phyloP scores from a whole-genome alignment of 495 filamentous ascomycete species.

The Lichina pygmaea region DNA sequence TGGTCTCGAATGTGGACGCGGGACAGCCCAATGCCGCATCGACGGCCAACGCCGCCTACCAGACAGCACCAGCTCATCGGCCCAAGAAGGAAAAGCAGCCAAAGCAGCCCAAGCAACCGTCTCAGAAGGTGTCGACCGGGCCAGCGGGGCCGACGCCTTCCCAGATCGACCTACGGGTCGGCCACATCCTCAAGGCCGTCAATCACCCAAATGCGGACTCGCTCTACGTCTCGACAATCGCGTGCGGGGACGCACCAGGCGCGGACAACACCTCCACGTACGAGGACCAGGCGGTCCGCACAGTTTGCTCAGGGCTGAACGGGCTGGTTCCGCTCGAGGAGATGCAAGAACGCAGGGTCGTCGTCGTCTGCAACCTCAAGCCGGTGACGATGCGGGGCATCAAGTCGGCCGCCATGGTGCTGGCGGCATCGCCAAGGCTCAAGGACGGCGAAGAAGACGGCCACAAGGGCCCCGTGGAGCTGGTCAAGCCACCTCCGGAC shows the following conservation, averaged over 20 bases:
- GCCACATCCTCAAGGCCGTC: slow-evolving; percentile 84
- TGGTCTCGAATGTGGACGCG: slow-evolving; percentile 8
- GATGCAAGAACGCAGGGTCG: slow-evolving; percentile 88
- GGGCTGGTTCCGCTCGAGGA: slow-evolving; percentile 75
- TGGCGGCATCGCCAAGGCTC: slow-evolving; percentile 66
- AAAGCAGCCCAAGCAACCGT: slow-evolving; percentile 34
- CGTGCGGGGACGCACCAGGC: slow-evolving; percentile 67
- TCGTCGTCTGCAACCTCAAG: slow-evolving; percentile 91
- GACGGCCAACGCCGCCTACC: slow-evolving; percentile 4
- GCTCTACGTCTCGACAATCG: slow-evolving; percentile 88
- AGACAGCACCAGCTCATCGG: slow-evolving; percentile 6
- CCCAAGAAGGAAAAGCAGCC: slow-evolving; percentile 68
- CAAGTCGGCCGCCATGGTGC: slow-evolving; percentile 85
- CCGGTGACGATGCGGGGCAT: slow-evolving; percentile 96
- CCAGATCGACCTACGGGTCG: slow-evolving; percentile 81
- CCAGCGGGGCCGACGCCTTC: slow-evolving; percentile 47
- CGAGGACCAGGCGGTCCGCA: slow-evolving; percentile 69
- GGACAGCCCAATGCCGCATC: slow-evolving; percentile 16
- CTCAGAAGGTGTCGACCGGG: slow-evolving; percentile 29
- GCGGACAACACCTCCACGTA: slow-evolving; percentile 51
- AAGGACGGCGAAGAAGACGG: slow-evolving; percentile 49
- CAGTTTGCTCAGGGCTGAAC: slow-evolving; percentile 89
- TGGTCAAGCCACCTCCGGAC: slow-evolving; percentile 63
- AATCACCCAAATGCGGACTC: slow-evolving; percentile 93
- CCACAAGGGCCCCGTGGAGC: slow-evolving; percentile 76